These are phyloP conservation scores for Camelina laxa DNA, from an alignment of 345 rosid species.

Conservation along the genomic window DNA sequence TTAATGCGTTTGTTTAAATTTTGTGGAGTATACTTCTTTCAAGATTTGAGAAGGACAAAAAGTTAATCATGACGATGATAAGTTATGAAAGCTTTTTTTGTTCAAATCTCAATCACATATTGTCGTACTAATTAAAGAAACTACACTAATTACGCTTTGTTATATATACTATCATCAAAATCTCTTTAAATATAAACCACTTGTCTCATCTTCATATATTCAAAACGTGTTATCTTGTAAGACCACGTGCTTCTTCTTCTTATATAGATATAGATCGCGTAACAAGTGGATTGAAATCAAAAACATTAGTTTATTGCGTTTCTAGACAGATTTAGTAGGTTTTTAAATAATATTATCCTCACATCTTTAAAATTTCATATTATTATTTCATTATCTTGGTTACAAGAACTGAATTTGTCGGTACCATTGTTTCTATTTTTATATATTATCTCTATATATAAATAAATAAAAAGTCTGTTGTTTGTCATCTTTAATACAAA, in stretches of 20 bases:
- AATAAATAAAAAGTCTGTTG: no score
- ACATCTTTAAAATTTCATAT: background rate
- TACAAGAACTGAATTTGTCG: conserved; percentile 32
- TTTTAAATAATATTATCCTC: conserved; percentile 38
- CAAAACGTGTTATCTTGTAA: conserved; percentile 24
- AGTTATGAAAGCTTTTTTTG: no score
- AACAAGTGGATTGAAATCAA: conserved; percentile 23
- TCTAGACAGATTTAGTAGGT: conserved; percentile 1
- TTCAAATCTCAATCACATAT: no score
- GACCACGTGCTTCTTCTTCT: conserved; percentile 14
- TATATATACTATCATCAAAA: background rate
- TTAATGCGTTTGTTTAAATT: background rate
- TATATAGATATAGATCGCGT: conserved; percentile 19
- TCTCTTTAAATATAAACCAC: conserved; percentile 21
- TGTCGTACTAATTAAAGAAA: no score
- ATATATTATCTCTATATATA: conserved; percentile 11
- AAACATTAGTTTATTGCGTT: conserved; percentile 14
- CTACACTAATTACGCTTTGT: background rate
- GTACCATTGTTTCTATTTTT: conserved; percentile 3
- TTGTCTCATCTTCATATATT: conserved; percentile 18
- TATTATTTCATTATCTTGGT: conserved; percentile 23
- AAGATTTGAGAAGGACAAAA: background rate
- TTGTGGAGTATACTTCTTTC: background rate
- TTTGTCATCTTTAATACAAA: no score
- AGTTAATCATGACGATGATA: no score